Evolutionary conservation across 2,329 filamentous ascomycete genomes (phyloP).

Genomic region (Aaosphaeria arxii): DNA sequence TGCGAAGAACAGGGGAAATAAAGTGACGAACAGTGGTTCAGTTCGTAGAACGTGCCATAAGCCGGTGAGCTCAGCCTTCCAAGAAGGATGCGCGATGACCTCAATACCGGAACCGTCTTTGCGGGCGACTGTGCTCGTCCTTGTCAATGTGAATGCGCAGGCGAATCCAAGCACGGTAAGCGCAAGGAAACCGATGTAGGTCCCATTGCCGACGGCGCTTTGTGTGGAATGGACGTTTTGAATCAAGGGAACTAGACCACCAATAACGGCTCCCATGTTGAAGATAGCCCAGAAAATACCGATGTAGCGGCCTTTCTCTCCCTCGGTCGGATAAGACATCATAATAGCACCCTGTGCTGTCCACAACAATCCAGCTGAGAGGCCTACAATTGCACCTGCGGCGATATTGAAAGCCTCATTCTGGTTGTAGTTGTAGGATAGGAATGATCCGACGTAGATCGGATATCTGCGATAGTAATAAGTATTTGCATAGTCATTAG

Average conservation of each 20-base stretch:
- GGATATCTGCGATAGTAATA: conserved; percentile 32
- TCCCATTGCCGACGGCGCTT: conserved; percentile 64
- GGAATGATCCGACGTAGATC: conserved; percentile 68
- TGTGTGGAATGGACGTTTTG: conserved; percentile 63
- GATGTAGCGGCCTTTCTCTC: conserved; percentile 83
- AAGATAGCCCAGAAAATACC: conserved; percentile 94
- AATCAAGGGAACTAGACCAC: conserved; percentile 69
- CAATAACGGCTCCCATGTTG: conserved; percentile 87
- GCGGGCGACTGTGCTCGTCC: conserved; percentile 71
- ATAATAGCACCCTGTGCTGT: conserved; percentile 81
- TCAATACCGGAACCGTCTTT: conserved; percentile 76
- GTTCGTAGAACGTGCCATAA: conserved; percentile 68
- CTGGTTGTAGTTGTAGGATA: conserved; percentile 66
- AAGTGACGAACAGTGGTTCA: conserved; percentile 71
- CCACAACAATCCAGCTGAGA: conserved; percentile 79
- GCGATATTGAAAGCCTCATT: conserved; percentile 73
- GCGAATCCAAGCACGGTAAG: conserved; percentile 71
- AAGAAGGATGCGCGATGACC: conserved; percentile 86
- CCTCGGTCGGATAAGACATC: conserved; percentile 83
- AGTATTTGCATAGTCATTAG: no score
- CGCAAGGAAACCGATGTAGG: conserved; percentile 86
- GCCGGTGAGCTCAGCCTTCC: conserved; percentile 74
- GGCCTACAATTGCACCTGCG: conserved; percentile 70
- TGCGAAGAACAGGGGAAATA: conserved; percentile 80
- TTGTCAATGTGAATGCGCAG: conserved; percentile 66